These are phyloP conservation scores for Cystobasidium slooffiae DNA, from an alignment of 1,284 basidiomycete species.

Conservation along the genomic window DNA sequence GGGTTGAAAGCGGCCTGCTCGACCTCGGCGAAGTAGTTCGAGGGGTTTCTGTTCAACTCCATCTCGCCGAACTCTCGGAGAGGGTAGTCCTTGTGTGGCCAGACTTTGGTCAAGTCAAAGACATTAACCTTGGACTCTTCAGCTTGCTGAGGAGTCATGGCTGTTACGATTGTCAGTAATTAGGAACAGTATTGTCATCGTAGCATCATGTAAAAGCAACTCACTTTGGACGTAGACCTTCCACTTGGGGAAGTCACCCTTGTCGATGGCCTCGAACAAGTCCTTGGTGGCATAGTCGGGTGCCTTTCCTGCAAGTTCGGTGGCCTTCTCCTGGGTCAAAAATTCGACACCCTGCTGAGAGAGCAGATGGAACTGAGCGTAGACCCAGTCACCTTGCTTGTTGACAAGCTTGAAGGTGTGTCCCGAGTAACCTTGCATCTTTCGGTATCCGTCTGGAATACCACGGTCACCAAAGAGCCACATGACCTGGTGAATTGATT, in stretches of 20 bases:
- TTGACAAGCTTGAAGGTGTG: conserved; percentile 92
- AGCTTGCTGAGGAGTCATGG: conserved; percentile 75
- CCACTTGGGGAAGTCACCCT: conserved; percentile 76
- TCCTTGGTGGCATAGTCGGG: conserved; percentile 78
- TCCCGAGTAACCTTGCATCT: conserved; percentile 87
- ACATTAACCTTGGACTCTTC: conserved; percentile 85
- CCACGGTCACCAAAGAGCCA: conserved; percentile 86
- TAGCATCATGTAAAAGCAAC: background rate
- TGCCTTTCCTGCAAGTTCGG: conserved; percentile 69
- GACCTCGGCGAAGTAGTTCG: conserved; percentile 64
- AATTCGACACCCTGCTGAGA: conserved; percentile 76
- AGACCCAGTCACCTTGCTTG: conserved; percentile 76
- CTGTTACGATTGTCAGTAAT: conserved; percentile 58
- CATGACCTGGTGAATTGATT: conserved; percentile 88
- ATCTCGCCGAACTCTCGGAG: conserved; percentile 82
- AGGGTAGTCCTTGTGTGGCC: conserved; percentile 78
- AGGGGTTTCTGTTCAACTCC: conserved; percentile 80
- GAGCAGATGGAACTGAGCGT: conserved; percentile 78
- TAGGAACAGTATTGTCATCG: background rate
- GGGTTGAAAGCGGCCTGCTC: conserved; percentile 77
- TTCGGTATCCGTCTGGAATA: conserved; percentile 79
- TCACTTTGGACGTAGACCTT: conserved; percentile 66
- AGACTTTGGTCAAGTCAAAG: conserved; percentile 81
- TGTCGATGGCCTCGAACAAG: conserved; percentile 79
- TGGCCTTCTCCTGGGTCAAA: conserved; percentile 66